A percentile compares a stretch with the other conserved stretches of the same genome.
Evolutionary conservation across 2,329 filamentous ascomycete species (phyloP).

Genomic region (Pestalotiopsis sp.): DNA sequence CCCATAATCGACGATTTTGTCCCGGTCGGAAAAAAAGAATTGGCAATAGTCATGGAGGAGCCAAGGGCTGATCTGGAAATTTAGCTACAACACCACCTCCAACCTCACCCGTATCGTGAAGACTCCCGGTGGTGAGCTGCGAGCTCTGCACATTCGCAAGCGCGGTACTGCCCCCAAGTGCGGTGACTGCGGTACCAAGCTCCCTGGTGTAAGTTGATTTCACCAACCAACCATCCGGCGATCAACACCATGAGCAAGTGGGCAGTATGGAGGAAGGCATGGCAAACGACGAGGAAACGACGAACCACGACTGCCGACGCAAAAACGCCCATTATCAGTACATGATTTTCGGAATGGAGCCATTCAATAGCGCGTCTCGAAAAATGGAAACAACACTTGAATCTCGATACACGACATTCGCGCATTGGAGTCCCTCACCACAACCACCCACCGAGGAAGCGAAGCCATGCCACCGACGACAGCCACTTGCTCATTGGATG

Average conservation of each 20-base stretch:
- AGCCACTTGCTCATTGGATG: background rate
- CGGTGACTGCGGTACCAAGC: slow-evolving; percentile 97
- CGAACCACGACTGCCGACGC: background rate
- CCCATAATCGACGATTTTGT: background rate
- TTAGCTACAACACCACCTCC: slow-evolving; percentile 95
- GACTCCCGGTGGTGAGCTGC: slow-evolving; percentile 94
- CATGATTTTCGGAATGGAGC: background rate
- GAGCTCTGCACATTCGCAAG: slow-evolving; percentile 99
- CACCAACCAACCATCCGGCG: background rate
- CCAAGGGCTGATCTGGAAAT: slow-evolving; percentile 4
- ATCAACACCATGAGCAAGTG: background rate
- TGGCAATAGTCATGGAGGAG: background rate
- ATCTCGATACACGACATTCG: background rate
- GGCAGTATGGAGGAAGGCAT: background rate
- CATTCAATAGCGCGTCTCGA: background rate
- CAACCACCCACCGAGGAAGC: background rate
- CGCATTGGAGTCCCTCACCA: background rate
- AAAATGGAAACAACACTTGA: background rate
- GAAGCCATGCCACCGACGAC: background rate
- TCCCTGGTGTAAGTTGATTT: slow-evolving; percentile 85
- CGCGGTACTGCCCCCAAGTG: slow-evolving; percentile 97
- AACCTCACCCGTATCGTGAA: slow-evolving; percentile 96
- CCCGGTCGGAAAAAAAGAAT: background rate
- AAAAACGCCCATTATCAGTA: background rate
- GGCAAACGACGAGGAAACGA: background rate